phyloP scores from a whole-genome alignment of 2,329 filamentous ascomycete species.

The Ceratocystis ficicola region DNA sequence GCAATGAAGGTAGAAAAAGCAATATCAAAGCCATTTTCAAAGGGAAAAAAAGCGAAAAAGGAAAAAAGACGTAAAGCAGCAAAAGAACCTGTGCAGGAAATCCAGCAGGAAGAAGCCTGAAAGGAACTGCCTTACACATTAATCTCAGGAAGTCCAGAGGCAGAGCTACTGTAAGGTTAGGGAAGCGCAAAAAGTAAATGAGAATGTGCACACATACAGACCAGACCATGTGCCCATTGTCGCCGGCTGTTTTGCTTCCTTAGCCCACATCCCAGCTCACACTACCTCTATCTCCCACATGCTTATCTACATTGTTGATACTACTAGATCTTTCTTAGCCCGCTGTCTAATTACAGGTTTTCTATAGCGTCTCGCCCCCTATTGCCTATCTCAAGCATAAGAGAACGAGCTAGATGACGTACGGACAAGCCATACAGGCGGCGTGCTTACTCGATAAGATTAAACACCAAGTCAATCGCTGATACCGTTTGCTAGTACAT shows the following conservation, averaged over 20 bases:
- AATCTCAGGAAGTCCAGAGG: too few relatives aligned
- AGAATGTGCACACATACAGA: too few relatives aligned
- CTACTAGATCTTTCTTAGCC: background rate
- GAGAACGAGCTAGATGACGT: background rate
- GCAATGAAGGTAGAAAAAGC: background rate
- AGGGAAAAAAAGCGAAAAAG: background rate
- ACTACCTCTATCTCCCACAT: background rate
- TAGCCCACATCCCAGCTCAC: background rate
- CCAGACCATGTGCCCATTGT: background rate
- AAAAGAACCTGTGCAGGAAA: background rate
- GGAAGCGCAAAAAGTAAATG: too few relatives aligned
- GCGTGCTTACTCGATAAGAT: background rate
- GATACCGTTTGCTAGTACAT: background rate
- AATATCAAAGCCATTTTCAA: background rate
- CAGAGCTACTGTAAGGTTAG: too few relatives aligned
- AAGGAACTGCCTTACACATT: background rate
- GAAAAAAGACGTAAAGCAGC: background rate
- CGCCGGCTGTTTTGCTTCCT: background rate
- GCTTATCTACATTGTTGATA: background rate
- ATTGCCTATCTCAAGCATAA: background rate
- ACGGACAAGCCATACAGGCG: background rate
- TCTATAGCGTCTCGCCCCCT: background rate
- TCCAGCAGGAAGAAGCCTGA: background rate
- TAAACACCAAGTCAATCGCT: background rate
- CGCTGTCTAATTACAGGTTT: background rate